phyloP scores from a whole-genome alignment of 192 early-diverging fungal genomes.

The Backusella tarrabulga region DNA sequence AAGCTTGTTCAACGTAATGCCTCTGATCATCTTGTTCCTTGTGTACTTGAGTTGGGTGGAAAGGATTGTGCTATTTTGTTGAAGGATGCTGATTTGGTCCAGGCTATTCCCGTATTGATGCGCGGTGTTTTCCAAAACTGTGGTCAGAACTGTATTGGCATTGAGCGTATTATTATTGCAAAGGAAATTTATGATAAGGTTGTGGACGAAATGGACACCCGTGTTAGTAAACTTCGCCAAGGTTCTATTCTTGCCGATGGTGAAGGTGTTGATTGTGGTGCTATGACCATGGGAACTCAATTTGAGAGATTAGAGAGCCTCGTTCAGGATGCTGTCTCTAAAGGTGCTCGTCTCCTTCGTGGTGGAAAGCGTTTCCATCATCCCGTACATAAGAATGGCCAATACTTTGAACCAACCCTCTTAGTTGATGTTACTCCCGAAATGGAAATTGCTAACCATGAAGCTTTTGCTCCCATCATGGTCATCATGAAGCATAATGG shows the following conservation, averaged over 20 bases:
- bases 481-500: slow-evolving; percentile 70
- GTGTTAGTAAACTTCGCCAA: slow-evolving; percentile 61
- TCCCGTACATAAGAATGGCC: slow-evolving; percentile 69
- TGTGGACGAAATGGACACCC: slow-evolving; percentile 58
- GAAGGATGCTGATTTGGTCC: slow-evolving; percentile 65
- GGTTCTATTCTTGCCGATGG: slow-evolving; percentile 70
- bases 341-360: slow-evolving; percentile 68
- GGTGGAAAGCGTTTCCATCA: slow-evolving; percentile 72
- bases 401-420: slow-evolving; percentile 83
- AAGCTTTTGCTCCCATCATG: slow-evolving; percentile 83
- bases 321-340: slow-evolving; percentile 71
- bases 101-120: slow-evolving; percentile 72
- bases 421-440: slow-evolving; percentile 72
- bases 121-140: slow-evolving; percentile 86
- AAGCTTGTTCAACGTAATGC: slow-evolving; percentile 73
- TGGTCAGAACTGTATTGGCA: slow-evolving; percentile 89
- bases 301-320: slow-evolving; percentile 59
- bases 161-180: slow-evolving; percentile 83
- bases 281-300: slow-evolving; percentile 75
- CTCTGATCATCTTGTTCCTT: slow-evolving; percentile 72
- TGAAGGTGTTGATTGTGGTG: slow-evolving; percentile 74
- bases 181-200: slow-evolving; percentile 63
- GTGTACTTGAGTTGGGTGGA: slow-evolving; percentile 87
- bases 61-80: slow-evolving; percentile 87
- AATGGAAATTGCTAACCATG: slow-evolving; percentile 75